Evolutionary conservation across 345 rosid genomes (phyloP).

Genomic region (Camelina sativa): DNA sequence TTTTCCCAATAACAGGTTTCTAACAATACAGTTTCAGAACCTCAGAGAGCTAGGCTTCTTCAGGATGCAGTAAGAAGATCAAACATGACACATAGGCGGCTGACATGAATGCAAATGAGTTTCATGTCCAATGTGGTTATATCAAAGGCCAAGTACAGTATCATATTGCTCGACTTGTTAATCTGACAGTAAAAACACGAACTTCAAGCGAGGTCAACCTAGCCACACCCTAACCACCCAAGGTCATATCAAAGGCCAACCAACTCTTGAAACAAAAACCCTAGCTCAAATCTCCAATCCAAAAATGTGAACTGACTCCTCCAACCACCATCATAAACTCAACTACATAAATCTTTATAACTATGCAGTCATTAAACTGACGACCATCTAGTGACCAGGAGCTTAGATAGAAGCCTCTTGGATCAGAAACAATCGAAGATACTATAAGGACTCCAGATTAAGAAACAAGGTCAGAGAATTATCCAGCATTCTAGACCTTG

Average conservation of each 20-base stretch:
- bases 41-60: constrained; percentile 25
- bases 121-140: constrained; percentile 3
- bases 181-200: constrained; percentile 18
- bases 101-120: background rate
- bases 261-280: constrained; percentile 19
- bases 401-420: constrained; percentile 16
- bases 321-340: constrained; percentile 9
- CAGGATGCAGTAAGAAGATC: constrained; percentile 19
- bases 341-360: background rate
- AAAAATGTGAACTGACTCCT: background rate
- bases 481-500: constrained; percentile 60
- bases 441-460: constrained; percentile 18
- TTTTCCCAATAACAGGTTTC: constrained; percentile 9
- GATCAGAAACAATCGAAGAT: constrained; percentile 4
- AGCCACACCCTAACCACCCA: constrained; percentile 26
- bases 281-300: constrained; percentile 14
- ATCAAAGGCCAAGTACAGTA: constrained; percentile 2
- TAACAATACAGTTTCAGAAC: constrained; percentile 4
- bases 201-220: constrained; percentile 28
- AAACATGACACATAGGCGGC: constrained; percentile 24
- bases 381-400: constrained; percentile 7
- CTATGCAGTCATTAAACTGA: constrained; percentile 12
- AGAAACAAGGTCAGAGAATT: constrained; percentile 23
- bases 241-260: constrained; percentile 12
- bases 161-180: constrained; percentile 2